Evolutionary conservation across 2,329 filamentous ascomycete genomes (phyloP).

Genomic region (Arthrobotrys sphaeroides): DNA sequence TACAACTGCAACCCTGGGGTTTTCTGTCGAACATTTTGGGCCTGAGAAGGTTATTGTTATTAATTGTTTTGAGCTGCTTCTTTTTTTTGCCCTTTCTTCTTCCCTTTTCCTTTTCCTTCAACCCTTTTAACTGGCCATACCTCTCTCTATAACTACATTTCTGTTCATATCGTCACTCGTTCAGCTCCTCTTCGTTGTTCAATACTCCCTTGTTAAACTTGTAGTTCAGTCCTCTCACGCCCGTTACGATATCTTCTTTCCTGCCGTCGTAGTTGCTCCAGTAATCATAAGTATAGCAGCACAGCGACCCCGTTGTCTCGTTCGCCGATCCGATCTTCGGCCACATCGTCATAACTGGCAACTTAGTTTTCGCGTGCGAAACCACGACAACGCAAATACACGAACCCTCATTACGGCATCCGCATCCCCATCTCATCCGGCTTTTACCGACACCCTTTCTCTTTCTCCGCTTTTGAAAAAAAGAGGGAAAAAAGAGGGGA

Average conservation of each 20-base stretch:
- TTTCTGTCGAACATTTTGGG: too few species aligned
- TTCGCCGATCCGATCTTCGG: background rate
- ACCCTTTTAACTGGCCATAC: too few species aligned
- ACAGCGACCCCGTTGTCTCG: too few species aligned
- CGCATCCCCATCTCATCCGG: background rate
- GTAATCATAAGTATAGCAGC: too few species aligned
- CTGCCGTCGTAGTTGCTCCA: background rate
- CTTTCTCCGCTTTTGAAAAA: too few species aligned
- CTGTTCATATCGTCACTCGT: background rate
- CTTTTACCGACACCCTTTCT: background rate
- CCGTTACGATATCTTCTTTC: slow-evolving; percentile 1
- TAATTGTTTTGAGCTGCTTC: slow-evolving; percentile 20
- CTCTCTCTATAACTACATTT: too few species aligned
- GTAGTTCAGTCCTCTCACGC: background rate
- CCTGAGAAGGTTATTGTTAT: slow-evolving; percentile 17
- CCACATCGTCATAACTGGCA: background rate
- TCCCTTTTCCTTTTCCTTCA: background rate
- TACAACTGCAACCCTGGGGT: too few species aligned
- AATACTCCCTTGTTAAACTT: background rate
- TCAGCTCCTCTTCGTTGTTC: background rate
- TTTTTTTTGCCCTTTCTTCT: background rate
- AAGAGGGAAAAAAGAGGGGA: background rate
- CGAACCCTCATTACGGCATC: background rate
- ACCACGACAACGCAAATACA: background rate
- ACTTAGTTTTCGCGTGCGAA: background rate